Evolutionary conservation across 352 stramenopile species (phyloP).

Genomic region (Globisporangium splendens): DNA sequence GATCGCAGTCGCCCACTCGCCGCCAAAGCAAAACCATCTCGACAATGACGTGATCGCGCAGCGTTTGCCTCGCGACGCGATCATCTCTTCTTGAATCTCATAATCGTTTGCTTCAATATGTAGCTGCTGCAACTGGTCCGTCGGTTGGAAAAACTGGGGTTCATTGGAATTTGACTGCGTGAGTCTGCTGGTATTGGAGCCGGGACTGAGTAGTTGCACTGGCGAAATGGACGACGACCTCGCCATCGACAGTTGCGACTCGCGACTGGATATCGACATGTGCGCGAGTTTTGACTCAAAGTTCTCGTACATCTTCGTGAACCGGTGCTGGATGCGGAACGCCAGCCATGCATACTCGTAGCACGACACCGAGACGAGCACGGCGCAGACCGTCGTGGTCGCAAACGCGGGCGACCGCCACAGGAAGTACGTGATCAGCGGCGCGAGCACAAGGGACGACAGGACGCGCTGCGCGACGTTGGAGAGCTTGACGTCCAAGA

Average conservation of each 20-base stretch:
- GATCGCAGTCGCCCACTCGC: conserved; percentile 2
- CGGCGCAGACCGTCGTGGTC: conserved; percentile 51
- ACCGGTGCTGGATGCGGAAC: conserved; percentile 24
- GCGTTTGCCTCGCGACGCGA: neutral
- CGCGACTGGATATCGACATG: neutral
- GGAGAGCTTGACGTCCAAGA: no score
- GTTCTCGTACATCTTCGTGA: neutral
- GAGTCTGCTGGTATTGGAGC: conserved; percentile 3
- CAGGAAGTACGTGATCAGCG: conserved; percentile 55
- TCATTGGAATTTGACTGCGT: neutral
- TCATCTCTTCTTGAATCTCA: conserved; percentile 5
- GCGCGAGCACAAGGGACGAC: conserved; percentile 46
- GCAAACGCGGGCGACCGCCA: conserved; percentile 57
- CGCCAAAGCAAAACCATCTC: conserved; percentile 3
- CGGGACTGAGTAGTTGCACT: neutral
- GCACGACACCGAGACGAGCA: conserved; percentile 44
- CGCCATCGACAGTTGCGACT: neutral
- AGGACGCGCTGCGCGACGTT: conserved; percentile 36
- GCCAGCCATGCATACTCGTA: conserved; percentile 27
- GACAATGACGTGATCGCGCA: conserved; percentile 5
- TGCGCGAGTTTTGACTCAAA: no score
- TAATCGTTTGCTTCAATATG: neutral
- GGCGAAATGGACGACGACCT: neutral
- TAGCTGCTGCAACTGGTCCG: neutral
- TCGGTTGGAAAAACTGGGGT: no score